Base-by-base conservation (phyloP, 2,329 filamentous ascomycete species). In the Tolypocladium tropicale region DNA sequence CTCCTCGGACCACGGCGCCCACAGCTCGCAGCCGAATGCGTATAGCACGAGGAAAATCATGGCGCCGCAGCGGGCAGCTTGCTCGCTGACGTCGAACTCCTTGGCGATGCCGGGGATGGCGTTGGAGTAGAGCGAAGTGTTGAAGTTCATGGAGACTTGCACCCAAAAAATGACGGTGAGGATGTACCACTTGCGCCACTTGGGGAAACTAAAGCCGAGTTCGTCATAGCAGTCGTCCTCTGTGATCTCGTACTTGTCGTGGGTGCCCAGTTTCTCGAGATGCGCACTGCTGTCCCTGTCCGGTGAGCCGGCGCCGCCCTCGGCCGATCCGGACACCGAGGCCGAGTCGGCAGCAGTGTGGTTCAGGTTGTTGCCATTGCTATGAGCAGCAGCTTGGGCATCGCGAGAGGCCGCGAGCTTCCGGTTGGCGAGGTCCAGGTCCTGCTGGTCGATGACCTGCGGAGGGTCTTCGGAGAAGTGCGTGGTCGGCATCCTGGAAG, bases 1-100 rank as follows among this genome's bases (percentile, higher is more conserved):
- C 65, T 94, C 90, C 68, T 95, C 90, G 50, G 83, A 88, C 88
- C 89, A 94, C 0, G 90, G 90, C 0, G 90, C 90, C 90, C 90
- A 94, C 0, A 93, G 78, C 70, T 94, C 90, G 68, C 90, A 94
- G 37, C 90, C 90, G 67, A 94, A 92, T 39, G 89, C 89, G 68
- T 95, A 94, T 2, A 85, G 70, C 53, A 94, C 79, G 41, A 95
- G 73, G 73, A 93, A 94, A 59, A 91, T 82, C 73, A 88, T 86
- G 57, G 88, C 87, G 67, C 89, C 89, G 56, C 82, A 80, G 55
- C 88, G 82, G 5, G 85, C 88, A 4, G 80, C 83, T 68, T 90
- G 86, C 32, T 74, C 74, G 59, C 83, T 86, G 59, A 93, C 84
- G 51, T 72, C 62, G 61, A 89, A 94, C 58, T 90, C 79, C 23